These are phyloP conservation scores for Corinectria fuckeliana DNA, from an alignment of 2,329 filamentous ascomycete species.

Conservation along the genomic window DNA sequence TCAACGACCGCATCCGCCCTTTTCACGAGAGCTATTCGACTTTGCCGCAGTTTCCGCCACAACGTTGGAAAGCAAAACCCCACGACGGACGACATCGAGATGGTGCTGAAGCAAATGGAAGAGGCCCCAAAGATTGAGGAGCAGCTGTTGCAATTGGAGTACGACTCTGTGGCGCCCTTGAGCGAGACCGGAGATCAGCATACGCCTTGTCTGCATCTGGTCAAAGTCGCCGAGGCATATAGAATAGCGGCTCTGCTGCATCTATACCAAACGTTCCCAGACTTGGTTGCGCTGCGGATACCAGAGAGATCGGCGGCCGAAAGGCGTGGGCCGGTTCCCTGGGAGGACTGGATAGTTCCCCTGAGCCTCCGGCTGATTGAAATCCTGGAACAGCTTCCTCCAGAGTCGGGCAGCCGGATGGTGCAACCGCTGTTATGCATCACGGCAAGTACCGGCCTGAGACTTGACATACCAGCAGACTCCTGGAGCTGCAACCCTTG, in stretches of 20 bases:
- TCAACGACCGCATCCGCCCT: conserved; percentile 43
- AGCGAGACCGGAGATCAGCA: conserved; percentile 43
- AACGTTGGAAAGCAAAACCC: conserved; percentile 25
- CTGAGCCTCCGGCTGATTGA: conserved; percentile 43
- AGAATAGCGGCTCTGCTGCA: conserved; percentile 47
- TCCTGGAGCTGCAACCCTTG: conserved; percentile 1
- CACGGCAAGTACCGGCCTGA: conserved; percentile 45
- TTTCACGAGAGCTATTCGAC: conserved; percentile 43
- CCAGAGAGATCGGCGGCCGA: conserved; percentile 23
- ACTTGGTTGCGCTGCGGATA: conserved; percentile 42
- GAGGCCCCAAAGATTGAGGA: conserved; percentile 45
- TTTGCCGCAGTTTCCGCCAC: conserved; percentile 45
- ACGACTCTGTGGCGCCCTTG: conserved; percentile 14
- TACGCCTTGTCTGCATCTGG: conserved; percentile 42
- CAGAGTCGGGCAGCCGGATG: conserved; percentile 44
- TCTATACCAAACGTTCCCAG: conserved; percentile 49
- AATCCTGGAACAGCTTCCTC: conserved; percentile 44
- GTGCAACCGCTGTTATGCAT: conserved; percentile 48
- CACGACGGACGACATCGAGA: conserved; percentile 40
- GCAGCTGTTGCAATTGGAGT: conserved; percentile 42
- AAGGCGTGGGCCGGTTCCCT: conserved; percentile 37
- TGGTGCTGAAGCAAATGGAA: conserved; percentile 31
- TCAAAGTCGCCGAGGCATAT: conserved; percentile 48
- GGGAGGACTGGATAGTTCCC: conserved; percentile 47
- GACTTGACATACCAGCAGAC: conserved; percentile 30